Conservation (phyloP, 1,284 basidiomycete genomes). For the Takashimella koratensis region DNA sequence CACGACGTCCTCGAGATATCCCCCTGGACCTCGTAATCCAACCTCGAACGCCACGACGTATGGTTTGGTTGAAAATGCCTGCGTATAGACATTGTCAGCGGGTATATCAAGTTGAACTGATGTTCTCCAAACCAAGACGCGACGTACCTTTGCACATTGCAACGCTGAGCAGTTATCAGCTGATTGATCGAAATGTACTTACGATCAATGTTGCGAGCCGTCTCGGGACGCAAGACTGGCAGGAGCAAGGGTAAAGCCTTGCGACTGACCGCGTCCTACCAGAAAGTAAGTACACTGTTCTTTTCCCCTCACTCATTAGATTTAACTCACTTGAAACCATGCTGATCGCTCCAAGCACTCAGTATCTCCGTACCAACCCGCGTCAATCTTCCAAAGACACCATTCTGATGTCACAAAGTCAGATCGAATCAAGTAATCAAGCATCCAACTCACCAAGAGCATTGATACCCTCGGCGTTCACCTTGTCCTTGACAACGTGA, state of each 20-base stretch:
- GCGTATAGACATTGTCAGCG: not conserved
- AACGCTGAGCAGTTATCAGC: not conserved
- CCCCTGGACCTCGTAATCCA: conserved; percentile 9
- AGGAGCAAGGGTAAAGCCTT: not conserved
- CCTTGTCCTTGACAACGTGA: conserved; percentile 5
- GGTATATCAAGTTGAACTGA: not conserved
- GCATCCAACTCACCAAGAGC: conserved; percentile 7
- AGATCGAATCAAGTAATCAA: not conserved
- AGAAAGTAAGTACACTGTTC: conserved; percentile 5
- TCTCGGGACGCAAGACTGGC: not conserved
- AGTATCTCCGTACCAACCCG: conserved; percentile 5
- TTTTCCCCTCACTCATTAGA: no score
- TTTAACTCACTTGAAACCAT: no score
- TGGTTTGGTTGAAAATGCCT: conserved; percentile 7
- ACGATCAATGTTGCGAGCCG: conserved; percentile 4
- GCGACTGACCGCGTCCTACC: conserved; percentile 4
- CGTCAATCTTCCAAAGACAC: conserved; percentile 11
- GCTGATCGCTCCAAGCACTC: no score
- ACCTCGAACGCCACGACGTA: conserved; percentile 11
- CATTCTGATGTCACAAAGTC: no score
- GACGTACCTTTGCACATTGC: not conserved
- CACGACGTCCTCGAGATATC: conserved; percentile 10
- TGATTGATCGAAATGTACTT: not conserved
- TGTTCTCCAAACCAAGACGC: no score
- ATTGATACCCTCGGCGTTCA: conserved; percentile 5